Evolutionary conservation across 139 green algal genomes (phyloP), one percentile per base, ranked within the genome.

Genomic region (Haematococcus lacustris): DNA sequence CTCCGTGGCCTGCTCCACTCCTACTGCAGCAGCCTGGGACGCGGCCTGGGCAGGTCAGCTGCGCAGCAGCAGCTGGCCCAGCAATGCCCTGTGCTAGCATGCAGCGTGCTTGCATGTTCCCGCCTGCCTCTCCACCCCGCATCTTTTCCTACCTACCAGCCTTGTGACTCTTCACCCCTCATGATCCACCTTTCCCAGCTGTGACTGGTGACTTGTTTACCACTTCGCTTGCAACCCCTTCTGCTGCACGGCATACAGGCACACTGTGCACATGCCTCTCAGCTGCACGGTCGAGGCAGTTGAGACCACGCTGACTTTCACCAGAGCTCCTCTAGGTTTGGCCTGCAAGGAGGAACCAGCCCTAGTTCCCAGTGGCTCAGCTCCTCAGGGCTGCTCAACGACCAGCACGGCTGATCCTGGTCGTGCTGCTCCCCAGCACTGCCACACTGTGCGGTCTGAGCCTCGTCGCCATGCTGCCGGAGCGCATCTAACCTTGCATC

Each of bases 11-110:
- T 89, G 83, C 80, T 84, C 76, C 51, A 89, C 83, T 30, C 70
- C 83, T 28, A 86, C 83, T 21, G 83, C 83, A n/a, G 83, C 78
- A 13, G 66, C 82, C 35, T 83, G 83, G 83, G 83, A 89, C 51
- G 83, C 83, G 3, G 68, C 83, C 3, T 89, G 83, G 83, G 78
- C 76, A 1, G 77, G 77, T 57, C 40, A 77, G 35, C 65, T 73
- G 41, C 70, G 73, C 64, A 53, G 9, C 43, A 28, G 43, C 9
- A 17, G 9, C 9, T 9, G 9, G 43, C 43, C 9, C 9, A 28
- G 43, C 43, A 17, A 17, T 17, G 17, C 43, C 9, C 17, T 9
- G 9, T 17, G 43, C 9, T 17, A 28, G 43, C 43, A 53, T 9
- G 43, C 43, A 17, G 43, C 17, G 43, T 9, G 17, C 9, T 9